These are phyloP conservation scores for Moesziomyces globuligerus DNA, from an alignment of 1,284 basidiomycete genomes.

Conservation along the genomic window DNA sequence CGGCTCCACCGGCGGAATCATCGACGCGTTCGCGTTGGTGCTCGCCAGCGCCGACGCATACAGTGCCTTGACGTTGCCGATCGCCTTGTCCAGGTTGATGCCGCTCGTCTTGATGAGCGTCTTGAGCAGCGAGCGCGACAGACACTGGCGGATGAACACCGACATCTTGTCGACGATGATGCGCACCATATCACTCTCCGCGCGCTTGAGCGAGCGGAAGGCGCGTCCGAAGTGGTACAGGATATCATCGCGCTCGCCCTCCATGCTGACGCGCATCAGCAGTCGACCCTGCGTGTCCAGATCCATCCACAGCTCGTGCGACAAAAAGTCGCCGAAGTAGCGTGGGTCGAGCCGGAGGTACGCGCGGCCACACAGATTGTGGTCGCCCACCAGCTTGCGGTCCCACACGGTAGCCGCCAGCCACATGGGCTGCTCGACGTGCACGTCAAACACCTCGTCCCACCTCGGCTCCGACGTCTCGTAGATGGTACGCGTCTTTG, in stretches of 20 bases:
- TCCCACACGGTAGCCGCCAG: slow-evolving; percentile 94
- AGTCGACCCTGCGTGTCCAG: slow-evolving; percentile 88
- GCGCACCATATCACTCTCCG: slow-evolving; percentile 94
- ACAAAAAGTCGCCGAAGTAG: slow-evolving; percentile 86
- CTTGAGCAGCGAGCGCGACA: slow-evolving; percentile 78
- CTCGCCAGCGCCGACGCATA: slow-evolving; percentile 62
- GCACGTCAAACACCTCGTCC: slow-evolving; percentile 97
- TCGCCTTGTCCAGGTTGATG: slow-evolving; percentile 63
- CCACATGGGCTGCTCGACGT: slow-evolving; percentile 84
- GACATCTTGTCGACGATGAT: slow-evolving; percentile 99
- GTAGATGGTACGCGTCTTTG: slow-evolving; percentile 95
- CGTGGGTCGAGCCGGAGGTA: slow-evolving; percentile 91
- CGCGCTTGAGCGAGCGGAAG: slow-evolving; percentile 91
- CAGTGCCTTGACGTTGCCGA: slow-evolving; percentile 64
- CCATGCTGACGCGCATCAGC: slow-evolving; percentile 91
- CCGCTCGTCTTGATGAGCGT: slow-evolving; percentile 64
- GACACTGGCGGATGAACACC: slow-evolving; percentile 87
- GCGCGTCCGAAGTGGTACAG: slow-evolving; percentile 97
- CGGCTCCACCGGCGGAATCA: slow-evolving; percentile 62
- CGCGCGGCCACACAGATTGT: slow-evolving; percentile 85
- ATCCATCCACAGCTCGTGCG: slow-evolving; percentile 91
- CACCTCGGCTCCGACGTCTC: slow-evolving; percentile 89
- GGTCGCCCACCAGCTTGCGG: slow-evolving; percentile 76
- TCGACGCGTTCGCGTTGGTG: slow-evolving; percentile 52
- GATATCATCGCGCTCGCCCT: slow-evolving; percentile 97